Percentiles rank a stretch among this genome's conserved stretches.
Evolutionary conservation across 2,329 filamentous ascomycete species (phyloP).

Genomic region (Aspergillus melleus): DNA sequence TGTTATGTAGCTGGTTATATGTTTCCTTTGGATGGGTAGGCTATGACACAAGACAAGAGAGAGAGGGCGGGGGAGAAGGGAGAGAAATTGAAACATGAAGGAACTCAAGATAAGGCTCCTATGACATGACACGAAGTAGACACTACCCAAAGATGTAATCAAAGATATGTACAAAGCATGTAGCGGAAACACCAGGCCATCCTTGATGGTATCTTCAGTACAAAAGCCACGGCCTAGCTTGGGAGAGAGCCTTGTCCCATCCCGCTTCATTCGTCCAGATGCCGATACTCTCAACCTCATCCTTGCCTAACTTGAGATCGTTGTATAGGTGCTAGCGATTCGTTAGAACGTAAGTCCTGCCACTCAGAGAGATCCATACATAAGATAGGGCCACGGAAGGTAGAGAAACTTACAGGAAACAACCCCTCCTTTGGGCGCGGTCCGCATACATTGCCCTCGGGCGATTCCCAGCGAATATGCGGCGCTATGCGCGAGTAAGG

Average conservation of each 20-base stretch:
- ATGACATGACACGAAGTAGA: not conserved
- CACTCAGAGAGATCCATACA: not conserved
- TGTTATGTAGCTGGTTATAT: not conserved
- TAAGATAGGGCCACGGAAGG: not conserved
- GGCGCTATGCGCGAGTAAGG: constrained; percentile 29
- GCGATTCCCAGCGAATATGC: constrained; percentile 39
- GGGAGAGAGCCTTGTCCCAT: constrained; percentile 37
- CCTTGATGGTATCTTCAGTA: constrained; percentile 21
- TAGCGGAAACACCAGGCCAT: not conserved
- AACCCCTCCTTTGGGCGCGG: constrained; percentile 39
- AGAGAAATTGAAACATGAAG: too few species aligned
- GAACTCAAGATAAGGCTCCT: not conserved
- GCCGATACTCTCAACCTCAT: constrained; percentile 39
- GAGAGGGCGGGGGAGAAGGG: too few species aligned
- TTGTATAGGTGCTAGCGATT: constrained; percentile 39
- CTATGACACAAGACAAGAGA: too few species aligned
- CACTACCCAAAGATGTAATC: not conserved
- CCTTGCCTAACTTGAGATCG: constrained; percentile 36
- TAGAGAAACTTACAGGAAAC: constrained; percentile 36
- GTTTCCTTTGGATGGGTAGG: not conserved
- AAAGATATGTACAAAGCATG: constrained; percentile 2
- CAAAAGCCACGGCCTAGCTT: constrained; percentile 38
- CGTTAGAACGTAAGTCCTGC: not conserved
- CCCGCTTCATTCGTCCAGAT: constrained; percentile 39
- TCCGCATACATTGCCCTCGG: constrained; percentile 37